Evolutionary conservation across 2,329 filamentous ascomycete genomes (phyloP), one percentile per base, ranked within the genome.

Genomic region (Talaromyces albobiverticillius): DNA sequence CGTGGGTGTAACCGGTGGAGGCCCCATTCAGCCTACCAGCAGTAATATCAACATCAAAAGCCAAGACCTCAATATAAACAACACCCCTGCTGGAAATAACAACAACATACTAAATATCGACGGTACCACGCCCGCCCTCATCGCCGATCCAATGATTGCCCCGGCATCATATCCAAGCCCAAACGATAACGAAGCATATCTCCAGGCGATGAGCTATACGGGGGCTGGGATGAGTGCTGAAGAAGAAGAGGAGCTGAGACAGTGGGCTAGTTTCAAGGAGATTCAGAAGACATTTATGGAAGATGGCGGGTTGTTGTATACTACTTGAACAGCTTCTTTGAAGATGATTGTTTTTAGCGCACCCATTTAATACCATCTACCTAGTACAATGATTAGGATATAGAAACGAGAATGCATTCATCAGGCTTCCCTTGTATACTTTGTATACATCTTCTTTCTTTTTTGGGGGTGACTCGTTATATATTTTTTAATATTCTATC

Each of bases 251-350:
- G 89, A 94, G 69, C 71, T 94, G 60, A 78, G 83, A 18, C 80
- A 84, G 55, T 95, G 90, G 90, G 87, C 88, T 0, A 89, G 88
- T 66, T 71, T 95, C 59, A 80, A 88, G 55, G 87, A 93, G 50
- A 88, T 89, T 60, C 90, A 95, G 70, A 71, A 86, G 58, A 84
- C 85, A 54, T 89, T 91, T 65, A 82, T 84, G 8, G 81, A 85
- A 52, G 80, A 80, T 32, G 86, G 85, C 1, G 86, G 84, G 20
- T 25, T 67, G 26, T 46, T 70, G 23, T 65, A 63, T 23, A 64
- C 70, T 36, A 53, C 31, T 4, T 56, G 9, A 31, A n/a, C n/a
- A n/a, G n/a, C n/a, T n/a, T 11, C 16, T 45, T 45, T 29, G 42
- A 29, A n/a, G n/a, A n/a, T n/a, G n/a, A n/a, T n/a, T n/a, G n/a